Conservation (phyloP, 106 monocot genomes). For the Cymbidium sinense region DNA sequence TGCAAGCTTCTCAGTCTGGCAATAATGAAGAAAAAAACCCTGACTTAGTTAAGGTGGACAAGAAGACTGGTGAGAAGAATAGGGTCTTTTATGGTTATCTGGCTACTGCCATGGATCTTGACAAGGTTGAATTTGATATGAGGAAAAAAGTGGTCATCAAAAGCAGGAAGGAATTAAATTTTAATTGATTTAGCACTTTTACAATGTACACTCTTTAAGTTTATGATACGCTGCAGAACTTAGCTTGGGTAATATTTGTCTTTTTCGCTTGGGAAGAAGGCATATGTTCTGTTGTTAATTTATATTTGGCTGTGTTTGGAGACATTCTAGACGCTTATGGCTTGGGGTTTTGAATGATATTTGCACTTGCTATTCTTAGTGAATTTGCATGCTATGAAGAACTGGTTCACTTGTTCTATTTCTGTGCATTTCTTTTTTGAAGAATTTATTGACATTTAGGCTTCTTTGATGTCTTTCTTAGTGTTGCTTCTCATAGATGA, state of each 20-base stretch:
- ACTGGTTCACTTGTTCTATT: neutral
- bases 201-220: neutral
- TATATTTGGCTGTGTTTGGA: neutral
- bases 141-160: constrained; percentile 60
- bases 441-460: neutral
- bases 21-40: constrained; percentile 57
- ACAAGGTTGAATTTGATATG: constrained; percentile 58
- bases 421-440: neutral
- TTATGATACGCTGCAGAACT: neutral
- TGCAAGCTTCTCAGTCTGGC: constrained; percentile 23
- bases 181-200: constrained; percentile 10
- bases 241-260: neutral
- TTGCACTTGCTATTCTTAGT: neutral
- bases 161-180: constrained; percentile 57
- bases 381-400: constrained; percentile 1
- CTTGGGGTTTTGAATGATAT: neutral
- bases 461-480: neutral
- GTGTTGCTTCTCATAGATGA: neutral
- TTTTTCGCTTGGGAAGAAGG: neutral
- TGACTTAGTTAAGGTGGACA: constrained; percentile 45
- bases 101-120: constrained; percentile 69
- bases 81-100: constrained; percentile 82
- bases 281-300: constrained; percentile 1
- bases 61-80: constrained; percentile 67
- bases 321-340: neutral